Conservation (phyloP, 2,329 filamentous ascomycete species). For the Hypomyces rosellus region DNA sequence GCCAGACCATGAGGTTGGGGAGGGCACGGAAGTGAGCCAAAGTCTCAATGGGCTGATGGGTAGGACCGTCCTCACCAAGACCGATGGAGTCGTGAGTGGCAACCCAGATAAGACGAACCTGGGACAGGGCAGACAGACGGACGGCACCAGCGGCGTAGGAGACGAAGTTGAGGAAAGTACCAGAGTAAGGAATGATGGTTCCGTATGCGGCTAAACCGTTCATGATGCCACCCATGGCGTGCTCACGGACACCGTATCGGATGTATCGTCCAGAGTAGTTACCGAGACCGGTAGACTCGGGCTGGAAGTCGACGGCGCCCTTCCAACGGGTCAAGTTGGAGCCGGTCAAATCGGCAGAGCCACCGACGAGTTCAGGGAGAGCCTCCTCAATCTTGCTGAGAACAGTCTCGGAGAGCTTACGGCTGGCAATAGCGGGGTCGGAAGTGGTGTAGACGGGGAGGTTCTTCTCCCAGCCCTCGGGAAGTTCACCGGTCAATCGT, state of each 20-base stretch:
- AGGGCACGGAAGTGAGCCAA: slow-evolving; percentile 97
- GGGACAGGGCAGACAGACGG: slow-evolving; percentile 87
- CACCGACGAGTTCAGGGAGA: slow-evolving; percentile 87
- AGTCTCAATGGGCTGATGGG: slow-evolving; percentile 98
- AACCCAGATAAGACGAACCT: slow-evolving; percentile 87
- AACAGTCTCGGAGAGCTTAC: slow-evolving; percentile 94
- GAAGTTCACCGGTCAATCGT: slow-evolving; percentile 75
- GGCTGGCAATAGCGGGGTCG: slow-evolving; percentile 80
- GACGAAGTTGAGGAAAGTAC: slow-evolving; percentile 99
- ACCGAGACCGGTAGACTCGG: slow-evolving; percentile 75
- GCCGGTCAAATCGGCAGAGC: slow-evolving; percentile 94
- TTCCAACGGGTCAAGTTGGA: slow-evolving; percentile 99
- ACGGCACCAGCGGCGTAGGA: slow-evolving; percentile 95
- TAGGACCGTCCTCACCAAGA: slow-evolving; percentile 96
- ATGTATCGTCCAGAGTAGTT: slow-evolving; percentile 89
- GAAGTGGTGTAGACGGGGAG: slow-evolving; percentile 85
- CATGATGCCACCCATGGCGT: slow-evolving; percentile 87
- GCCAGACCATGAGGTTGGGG: slow-evolving; percentile 99
- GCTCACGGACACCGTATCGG: slow-evolving; percentile 87
- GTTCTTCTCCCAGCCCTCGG: slow-evolving; percentile 92
- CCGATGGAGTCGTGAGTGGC: slow-evolving; percentile 99
- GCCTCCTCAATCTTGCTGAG: slow-evolving; percentile 78
- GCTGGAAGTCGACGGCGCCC: slow-evolving; percentile 95
- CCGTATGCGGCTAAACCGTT: slow-evolving; percentile 96
- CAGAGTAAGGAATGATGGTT: slow-evolving; percentile 85